phyloP scores from a whole-genome alignment of 2,329 filamentous ascomycete genomes.

The Aspergillus pseudoviridinutans region DNA sequence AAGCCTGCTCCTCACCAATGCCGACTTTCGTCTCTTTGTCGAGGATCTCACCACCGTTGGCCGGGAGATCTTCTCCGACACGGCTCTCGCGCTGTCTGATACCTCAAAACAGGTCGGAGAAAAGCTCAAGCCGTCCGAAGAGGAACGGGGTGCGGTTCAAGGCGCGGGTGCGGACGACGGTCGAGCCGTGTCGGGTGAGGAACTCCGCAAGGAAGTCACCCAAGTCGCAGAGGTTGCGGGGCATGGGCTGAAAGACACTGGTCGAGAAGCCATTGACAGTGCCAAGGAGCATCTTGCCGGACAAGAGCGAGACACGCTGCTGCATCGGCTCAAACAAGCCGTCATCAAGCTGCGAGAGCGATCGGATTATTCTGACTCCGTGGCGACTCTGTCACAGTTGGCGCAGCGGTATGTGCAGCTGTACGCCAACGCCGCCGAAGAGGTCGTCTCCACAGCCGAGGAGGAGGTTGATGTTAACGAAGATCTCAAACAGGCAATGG shows the following conservation, averaged over 20 bases:
- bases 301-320: slow-evolving; percentile 67
- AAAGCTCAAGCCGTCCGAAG: slow-evolving; percentile 64
- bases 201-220: slow-evolving; percentile 57
- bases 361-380: slow-evolving; percentile 79
- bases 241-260: slow-evolving; percentile 35
- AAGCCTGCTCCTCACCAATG: slow-evolving; percentile 80
- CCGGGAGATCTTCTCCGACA: slow-evolving; percentile 81
- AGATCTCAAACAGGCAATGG: slow-evolving; percentile 69
- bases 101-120: slow-evolving; percentile 72
- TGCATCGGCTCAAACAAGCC: slow-evolving; percentile 71
- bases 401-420: slow-evolving; percentile 72
- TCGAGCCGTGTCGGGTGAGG: slow-evolving; percentile 54
- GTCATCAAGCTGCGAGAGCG: slow-evolving; percentile 70
- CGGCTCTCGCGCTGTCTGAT: slow-evolving; percentile 72
- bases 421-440: slow-evolving; percentile 70
- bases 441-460: slow-evolving; percentile 62
- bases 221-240: slow-evolving; percentile 48
- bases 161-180: slow-evolving; percentile 43
- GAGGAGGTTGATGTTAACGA: slow-evolving; percentile 69
- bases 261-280: slow-evolving; percentile 62
- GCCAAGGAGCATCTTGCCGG: slow-evolving; percentile 68
- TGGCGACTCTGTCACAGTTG: slow-evolving; percentile 71
- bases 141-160: slow-evolving; percentile 54
- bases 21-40: slow-evolving; percentile 83
- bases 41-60: slow-evolving; percentile 74